Conservation (phyloP, 306 rosid genomes). For the Purshia tridentata region DNA sequence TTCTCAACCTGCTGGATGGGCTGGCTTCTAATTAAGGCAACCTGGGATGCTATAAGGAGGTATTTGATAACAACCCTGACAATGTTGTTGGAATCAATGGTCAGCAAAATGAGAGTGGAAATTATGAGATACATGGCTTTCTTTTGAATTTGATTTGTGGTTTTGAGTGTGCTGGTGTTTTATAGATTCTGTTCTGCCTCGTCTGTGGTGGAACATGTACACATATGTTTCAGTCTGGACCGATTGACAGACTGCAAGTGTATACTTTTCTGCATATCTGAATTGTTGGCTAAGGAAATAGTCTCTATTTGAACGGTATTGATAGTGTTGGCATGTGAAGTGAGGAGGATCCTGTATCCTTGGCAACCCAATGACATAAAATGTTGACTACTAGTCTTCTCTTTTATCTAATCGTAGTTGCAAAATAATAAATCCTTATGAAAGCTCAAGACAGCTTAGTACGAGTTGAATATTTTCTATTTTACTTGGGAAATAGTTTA, state of each 20-base stretch:
- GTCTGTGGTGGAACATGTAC: slow-evolving; percentile 27
- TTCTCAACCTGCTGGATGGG: slow-evolving; percentile 97
- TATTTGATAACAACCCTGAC: slow-evolving; percentile 8
- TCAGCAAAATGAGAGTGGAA: slow-evolving; percentile 27
- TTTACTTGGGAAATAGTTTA: too few species aligned
- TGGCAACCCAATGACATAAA: too few species aligned
- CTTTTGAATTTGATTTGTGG: slow-evolving; percentile 32
- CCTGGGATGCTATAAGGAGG: slow-evolving; percentile 20
- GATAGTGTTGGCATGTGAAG: neutral
- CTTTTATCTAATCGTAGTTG: too few species aligned
- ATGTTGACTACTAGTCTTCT: too few species aligned
- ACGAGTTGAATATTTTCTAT: too few species aligned
- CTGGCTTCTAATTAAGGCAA: slow-evolving; percentile 62
- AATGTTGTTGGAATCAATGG: slow-evolving; percentile 17
- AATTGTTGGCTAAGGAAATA: slow-evolving; percentile 22
- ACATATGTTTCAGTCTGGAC: slow-evolving; percentile 11
- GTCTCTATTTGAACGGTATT: neutral
- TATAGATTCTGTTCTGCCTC: slow-evolving; percentile 22
- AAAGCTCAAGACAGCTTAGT: too few species aligned
- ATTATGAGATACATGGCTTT: slow-evolving; percentile 17
- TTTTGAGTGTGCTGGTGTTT: slow-evolving; percentile 44
- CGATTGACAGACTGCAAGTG: slow-evolving; percentile 12
- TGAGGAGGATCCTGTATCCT: too few species aligned
- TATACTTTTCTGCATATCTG: slow-evolving; percentile 14
- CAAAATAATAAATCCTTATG: too few species aligned